phyloP scores from a whole-genome alignment of 1,139 yeast species.

The Candida albicans region DNA sequence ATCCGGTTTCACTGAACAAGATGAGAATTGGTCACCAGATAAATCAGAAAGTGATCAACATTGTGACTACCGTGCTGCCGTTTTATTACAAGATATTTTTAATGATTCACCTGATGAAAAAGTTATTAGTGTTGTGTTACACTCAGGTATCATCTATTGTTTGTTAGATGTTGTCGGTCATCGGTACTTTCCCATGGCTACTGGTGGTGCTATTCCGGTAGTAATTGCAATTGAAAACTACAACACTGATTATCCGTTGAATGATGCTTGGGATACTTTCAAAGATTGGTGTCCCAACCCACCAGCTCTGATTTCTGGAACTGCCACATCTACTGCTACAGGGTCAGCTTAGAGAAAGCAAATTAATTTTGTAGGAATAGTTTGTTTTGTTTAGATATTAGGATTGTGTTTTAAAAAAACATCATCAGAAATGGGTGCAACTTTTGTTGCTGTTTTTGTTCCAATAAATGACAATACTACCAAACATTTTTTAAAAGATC shows the following conservation, averaged over 20 bases:
- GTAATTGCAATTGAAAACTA: slow-evolving; percentile 8
- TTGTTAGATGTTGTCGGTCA: slow-evolving; percentile 30
- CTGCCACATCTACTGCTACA: not conserved
- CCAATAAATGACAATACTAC: too few species aligned
- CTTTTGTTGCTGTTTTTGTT: too few species aligned
- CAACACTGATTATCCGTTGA: slow-evolving; percentile 10
- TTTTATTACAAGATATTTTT: slow-evolving; percentile 33
- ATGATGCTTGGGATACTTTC: slow-evolving; percentile 17
- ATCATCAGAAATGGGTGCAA: too few species aligned
- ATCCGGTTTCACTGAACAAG: slow-evolving; percentile 25
- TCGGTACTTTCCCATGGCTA: slow-evolving; percentile 8
- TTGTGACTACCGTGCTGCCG: slow-evolving; percentile 27
- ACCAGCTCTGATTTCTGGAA: not conserved
- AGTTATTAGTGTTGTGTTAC: slow-evolving; percentile 35
- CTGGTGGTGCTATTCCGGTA: slow-evolving; percentile 17
- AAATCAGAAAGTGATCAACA: slow-evolving; percentile 12
- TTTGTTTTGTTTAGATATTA: too few species aligned
- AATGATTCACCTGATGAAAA: slow-evolving; percentile 20
- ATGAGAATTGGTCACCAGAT: slow-evolving; percentile 26
- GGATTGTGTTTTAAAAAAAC: too few species aligned
- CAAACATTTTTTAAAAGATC: too few species aligned
- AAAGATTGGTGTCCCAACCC: slow-evolving; percentile 15
- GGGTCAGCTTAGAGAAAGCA: not conserved
- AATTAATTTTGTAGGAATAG: not conserved
- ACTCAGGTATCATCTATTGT: slow-evolving; percentile 34